phyloP scores from a whole-genome alignment of 2,329 filamentous ascomycete species.

The Rugonectria rugulosa region DNA sequence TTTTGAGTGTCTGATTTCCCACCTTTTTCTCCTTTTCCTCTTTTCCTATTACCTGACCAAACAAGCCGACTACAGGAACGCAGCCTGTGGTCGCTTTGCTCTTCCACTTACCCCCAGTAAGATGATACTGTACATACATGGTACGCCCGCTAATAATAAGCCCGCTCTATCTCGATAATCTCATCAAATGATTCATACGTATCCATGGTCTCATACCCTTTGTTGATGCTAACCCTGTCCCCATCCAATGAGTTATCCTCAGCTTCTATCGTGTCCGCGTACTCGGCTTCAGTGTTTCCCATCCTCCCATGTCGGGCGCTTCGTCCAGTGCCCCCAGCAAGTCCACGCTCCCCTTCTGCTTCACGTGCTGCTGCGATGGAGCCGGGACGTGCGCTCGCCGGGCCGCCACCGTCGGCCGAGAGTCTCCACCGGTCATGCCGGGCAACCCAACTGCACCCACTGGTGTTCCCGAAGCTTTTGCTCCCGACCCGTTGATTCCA shows the following conservation, averaged over 20 bases:
- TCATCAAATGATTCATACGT: not conserved
- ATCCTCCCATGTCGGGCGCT: slow-evolving; percentile 57
- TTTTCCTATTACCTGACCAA: too few species aligned
- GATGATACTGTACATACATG: too few species aligned
- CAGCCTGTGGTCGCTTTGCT: too few species aligned
- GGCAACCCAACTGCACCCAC: slow-evolving; percentile 29
- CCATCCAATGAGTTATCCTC: not conserved
- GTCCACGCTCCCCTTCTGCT: slow-evolving; percentile 41
- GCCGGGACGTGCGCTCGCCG: slow-evolving; percentile 31
- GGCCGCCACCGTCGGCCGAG: slow-evolving; percentile 24
- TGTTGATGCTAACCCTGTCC: not conserved
- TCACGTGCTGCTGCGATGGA: slow-evolving; percentile 33
- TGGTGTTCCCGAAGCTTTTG: slow-evolving; percentile 23
- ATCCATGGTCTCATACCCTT: not conserved
- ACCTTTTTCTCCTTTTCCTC: too few species aligned
- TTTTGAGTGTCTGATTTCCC: too few species aligned
- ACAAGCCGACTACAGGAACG: too few species aligned
- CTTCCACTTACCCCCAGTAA: too few species aligned
- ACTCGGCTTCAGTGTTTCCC: slow-evolving; percentile 63
- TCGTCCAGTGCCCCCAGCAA: slow-evolving; percentile 59
- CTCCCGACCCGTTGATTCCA: slow-evolving; percentile 29
- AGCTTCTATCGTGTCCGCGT: slow-evolving; percentile 28
- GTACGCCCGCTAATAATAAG: slow-evolving; percentile 4
- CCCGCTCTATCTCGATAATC: slow-evolving; percentile 6
- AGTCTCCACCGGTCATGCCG: slow-evolving; percentile 30